phyloP scores from a whole-genome alignment of 176 grass and related monocot genomes.

The Carex myosuroides region DNA sequence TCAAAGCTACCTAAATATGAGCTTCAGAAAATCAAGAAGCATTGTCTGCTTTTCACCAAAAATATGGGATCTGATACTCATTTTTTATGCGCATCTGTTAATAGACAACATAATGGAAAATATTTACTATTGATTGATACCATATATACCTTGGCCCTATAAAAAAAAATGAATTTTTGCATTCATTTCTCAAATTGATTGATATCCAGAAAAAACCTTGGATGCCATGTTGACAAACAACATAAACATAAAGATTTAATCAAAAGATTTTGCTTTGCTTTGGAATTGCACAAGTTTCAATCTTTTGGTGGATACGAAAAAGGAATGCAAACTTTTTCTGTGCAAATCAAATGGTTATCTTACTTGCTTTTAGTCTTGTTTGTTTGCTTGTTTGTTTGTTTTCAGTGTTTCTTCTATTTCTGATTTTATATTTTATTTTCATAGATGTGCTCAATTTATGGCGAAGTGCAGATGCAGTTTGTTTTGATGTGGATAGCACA shows the following conservation, averaged over 20 bases:
- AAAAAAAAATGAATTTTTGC: not conserved
- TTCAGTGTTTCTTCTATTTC: not conserved
- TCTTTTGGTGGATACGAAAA: not conserved
- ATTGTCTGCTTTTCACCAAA: not conserved
- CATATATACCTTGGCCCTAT: not conserved
- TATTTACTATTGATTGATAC: not conserved
- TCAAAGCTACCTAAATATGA: not conserved
- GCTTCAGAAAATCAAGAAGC: not conserved
- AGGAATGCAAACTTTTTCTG: not conserved
- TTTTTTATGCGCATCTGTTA: not conserved
- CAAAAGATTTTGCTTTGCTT: not conserved
- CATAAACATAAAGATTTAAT: not conserved
- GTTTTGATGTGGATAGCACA: conserved; percentile 94
- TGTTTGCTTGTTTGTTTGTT: not conserved
- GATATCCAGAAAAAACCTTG: not conserved
- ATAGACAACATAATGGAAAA: not conserved
- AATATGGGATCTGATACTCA: not conserved
- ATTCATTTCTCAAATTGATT: not conserved
- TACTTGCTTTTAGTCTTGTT: not conserved
- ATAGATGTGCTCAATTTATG: conserved; percentile 48
- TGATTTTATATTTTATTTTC: not conserved
- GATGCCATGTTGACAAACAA: not conserved
- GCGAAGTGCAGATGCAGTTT: conserved; percentile 55
- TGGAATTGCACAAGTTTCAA: not conserved
- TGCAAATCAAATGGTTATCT: not conserved